Conservation (phyloP, 2,329 filamentous ascomycete species). For the Aspergillus felis region DNA sequence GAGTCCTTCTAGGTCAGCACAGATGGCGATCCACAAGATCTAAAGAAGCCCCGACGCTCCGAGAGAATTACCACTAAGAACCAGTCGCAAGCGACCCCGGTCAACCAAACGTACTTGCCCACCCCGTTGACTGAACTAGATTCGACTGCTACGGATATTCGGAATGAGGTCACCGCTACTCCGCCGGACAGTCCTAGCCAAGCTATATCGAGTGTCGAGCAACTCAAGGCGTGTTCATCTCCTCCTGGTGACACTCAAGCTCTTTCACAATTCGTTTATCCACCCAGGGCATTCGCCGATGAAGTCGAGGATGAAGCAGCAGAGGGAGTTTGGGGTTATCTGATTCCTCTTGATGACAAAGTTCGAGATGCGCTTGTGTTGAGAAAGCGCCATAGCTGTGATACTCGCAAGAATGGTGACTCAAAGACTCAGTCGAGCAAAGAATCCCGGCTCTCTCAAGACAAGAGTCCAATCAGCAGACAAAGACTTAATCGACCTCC, state of each 20-base stretch:
- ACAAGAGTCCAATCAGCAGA: conserved; percentile 56
- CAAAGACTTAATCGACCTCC: conserved; percentile 53
- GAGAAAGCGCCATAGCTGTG: conserved; percentile 68
- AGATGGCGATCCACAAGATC: conserved; percentile 57
- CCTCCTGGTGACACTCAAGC: conserved; percentile 74
- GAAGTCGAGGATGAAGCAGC: conserved; percentile 80
- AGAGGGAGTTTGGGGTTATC: conserved; percentile 93
- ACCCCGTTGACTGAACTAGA: conserved; percentile 73
- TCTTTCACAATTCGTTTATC: conserved; percentile 75
- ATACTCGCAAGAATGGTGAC: conserved; percentile 42
- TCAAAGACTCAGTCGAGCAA: conserved; percentile 33
- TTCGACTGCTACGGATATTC: conserved; percentile 57
- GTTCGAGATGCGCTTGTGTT: conserved; percentile 69
- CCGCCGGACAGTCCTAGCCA: conserved; percentile 62
- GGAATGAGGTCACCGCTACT: conserved; percentile 68
- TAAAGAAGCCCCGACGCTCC: conserved; percentile 81
- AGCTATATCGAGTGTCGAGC: conserved; percentile 37
- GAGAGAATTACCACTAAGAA: conserved; percentile 64
- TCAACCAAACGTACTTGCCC: conserved; percentile 67
- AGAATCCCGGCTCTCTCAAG: conserved; percentile 40
- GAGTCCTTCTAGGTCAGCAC: conserved; percentile 56
- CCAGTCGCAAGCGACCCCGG: conserved; percentile 53
- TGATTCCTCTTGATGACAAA: conserved; percentile 73
- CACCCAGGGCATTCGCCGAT: conserved; percentile 67
- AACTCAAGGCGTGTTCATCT: conserved; percentile 48